phyloP scores from a whole-genome alignment of 179 eudicot genomes.

The Spinacia oleracea region DNA sequence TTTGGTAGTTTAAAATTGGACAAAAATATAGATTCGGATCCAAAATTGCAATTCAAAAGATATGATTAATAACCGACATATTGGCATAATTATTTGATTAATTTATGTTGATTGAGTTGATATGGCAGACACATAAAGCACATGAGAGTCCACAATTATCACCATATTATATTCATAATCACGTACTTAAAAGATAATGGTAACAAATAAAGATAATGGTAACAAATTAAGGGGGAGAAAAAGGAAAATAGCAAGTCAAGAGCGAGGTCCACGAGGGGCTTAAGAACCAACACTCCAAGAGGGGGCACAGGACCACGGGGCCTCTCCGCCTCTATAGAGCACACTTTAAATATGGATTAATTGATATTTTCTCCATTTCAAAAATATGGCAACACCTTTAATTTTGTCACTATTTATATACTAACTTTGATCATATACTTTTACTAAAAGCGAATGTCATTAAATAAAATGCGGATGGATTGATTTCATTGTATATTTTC shows the following conservation, averaged over 20 bases:
- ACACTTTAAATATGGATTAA: not conserved
- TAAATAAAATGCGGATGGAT: too few species aligned
- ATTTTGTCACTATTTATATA: too few species aligned
- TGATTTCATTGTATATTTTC: too few species aligned
- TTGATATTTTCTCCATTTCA: too few species aligned
- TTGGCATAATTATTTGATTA: not conserved
- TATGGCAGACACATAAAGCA: not conserved
- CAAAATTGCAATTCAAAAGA: not conserved
- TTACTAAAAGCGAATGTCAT: too few species aligned
- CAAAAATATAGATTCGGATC: not conserved
- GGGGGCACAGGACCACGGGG: not conserved
- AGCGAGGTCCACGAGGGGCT: conserved; percentile 10
- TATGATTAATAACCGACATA: not conserved
- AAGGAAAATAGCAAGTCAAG: not conserved
- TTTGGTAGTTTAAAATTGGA: too few species aligned
- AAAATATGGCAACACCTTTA: too few species aligned
- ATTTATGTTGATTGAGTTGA: not conserved
- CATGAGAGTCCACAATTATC: not conserved
- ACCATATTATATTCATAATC: too few species aligned
- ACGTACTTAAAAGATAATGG: not conserved
- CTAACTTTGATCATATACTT: too few species aligned
- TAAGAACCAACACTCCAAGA: not conserved
- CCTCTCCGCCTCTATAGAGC: not conserved
- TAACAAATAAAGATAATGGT: not conserved
- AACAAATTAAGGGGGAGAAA: not conserved